A percentile compares a stretch with the other conserved stretches of the same genome.
phyloP scores from a whole-genome alignment of 139 green algal genomes.

The Tetradesmus obliquus region DNA sequence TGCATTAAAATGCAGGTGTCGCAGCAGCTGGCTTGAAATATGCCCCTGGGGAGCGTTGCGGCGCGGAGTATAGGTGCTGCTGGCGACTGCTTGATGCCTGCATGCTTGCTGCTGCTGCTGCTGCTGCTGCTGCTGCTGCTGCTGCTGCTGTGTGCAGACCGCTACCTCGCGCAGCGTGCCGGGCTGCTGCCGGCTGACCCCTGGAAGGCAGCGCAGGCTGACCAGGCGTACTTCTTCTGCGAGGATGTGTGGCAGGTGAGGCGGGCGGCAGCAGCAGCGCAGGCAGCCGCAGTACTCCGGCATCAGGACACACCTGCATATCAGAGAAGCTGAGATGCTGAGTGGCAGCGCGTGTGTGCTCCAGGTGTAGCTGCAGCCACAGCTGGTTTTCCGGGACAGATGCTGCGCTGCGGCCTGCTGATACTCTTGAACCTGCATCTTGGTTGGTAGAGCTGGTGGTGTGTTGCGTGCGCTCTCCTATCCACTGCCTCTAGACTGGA shows the following conservation, averaged over 20 bases:
- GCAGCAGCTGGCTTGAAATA: not conserved
- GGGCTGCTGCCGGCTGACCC: slow-evolving; percentile 37
- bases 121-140: not conserved
- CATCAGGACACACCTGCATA: not conserved
- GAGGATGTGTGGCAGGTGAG: slow-evolving; percentile 39
- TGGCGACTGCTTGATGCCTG: not conserved
- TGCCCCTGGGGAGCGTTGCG: not conserved
- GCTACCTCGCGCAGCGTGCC: slow-evolving; percentile 17
- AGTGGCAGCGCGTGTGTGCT: not conserved
- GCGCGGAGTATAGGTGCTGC: not conserved
- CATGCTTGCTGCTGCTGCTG: not conserved
- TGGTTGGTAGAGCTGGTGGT: too few relatives aligned
- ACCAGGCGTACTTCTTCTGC: slow-evolving; percentile 44
- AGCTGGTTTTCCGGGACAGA: not conserved
- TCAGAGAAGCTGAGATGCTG: not conserved
- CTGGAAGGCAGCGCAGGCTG: slow-evolving; percentile 17
- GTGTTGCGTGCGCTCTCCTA: too few relatives aligned
- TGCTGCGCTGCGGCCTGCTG: too few relatives aligned
- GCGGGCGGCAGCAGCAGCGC: not conserved
- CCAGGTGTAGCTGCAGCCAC: not conserved
- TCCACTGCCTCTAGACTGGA: too few relatives aligned
- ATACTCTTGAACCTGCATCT: too few relatives aligned
- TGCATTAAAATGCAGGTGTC: not conserved
- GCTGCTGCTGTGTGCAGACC: slow-evolving; percentile 4
- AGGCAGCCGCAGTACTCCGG: too few relatives aligned